These are phyloP conservation scores for Lactarius hengduanensis DNA, from an alignment of 768 basidiomycete species.

Conservation along the genomic window DNA sequence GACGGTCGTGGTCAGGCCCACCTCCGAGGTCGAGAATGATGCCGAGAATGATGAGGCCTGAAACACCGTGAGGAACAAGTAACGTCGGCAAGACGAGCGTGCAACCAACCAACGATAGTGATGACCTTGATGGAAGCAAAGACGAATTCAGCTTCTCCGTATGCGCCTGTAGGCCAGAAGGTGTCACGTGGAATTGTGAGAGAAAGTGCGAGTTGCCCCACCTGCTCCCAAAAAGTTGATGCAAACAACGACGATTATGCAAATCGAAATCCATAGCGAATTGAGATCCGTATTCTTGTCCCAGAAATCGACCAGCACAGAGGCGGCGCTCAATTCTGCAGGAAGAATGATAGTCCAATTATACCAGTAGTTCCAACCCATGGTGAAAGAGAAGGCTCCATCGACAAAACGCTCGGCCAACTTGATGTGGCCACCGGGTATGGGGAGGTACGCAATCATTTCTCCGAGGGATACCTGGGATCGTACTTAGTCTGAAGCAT, in stretches of 20 bases:
- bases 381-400: conserved; percentile 57
- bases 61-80: background rate
- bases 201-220: conserved; percentile 4
- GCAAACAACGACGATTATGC: conserved; percentile 46
- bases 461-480: conserved; percentile 62
- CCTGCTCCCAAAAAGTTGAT: conserved; percentile 29
- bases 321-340: conserved; percentile 39
- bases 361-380: conserved; percentile 55
- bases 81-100: background rate
- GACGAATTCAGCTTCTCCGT: conserved; percentile 50
- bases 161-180: conserved; percentile 35
- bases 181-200: background rate
- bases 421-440: conserved; percentile 78
- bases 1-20: conserved; percentile 51
- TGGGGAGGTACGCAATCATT: conserved; percentile 75
- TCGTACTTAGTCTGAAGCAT: conserved; percentile 1
- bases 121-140: conserved; percentile 56
- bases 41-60: conserved; percentile 44
- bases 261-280: conserved; percentile 53
- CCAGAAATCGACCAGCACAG: conserved; percentile 53
- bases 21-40: conserved; percentile 59
- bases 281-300: conserved; percentile 34
- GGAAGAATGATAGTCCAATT: conserved; percentile 20
- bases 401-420: conserved; percentile 80
- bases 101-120: conserved; percentile 38